Conservation (phyloP, 129 eudicot genomes). For the Glebionis coronaria region DNA sequence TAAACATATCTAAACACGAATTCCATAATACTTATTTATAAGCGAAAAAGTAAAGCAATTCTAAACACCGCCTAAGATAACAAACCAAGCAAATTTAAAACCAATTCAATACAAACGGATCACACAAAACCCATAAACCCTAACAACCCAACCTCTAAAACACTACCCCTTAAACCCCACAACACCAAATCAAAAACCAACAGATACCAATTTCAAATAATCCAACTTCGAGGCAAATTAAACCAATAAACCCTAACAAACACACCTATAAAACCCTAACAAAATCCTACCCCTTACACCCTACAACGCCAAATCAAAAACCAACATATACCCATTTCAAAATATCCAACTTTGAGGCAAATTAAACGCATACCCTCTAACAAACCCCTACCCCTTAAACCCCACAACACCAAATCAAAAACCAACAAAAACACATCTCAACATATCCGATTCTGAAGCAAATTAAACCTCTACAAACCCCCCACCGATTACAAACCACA, state of each 20-base stretch:
- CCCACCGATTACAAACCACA: conserved; percentile 17
- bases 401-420: neutral
- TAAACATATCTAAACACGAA: too few relatives aligned
- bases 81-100: neutral
- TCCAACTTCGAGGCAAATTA: neutral
- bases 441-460: neutral
- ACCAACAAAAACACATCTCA: neutral
- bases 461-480: too few relatives aligned
- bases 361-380: too few relatives aligned
- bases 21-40: too few relatives aligned
- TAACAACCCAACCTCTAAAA: conserved; percentile 8
- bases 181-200: neutral
- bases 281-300: conserved; percentile 34
- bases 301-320: neutral
- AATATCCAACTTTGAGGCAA: neutral
- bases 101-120: neutral
- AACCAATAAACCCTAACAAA: too few relatives aligned
- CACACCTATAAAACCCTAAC: conserved; percentile 20
- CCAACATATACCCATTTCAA: neutral
- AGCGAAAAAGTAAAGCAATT: too few relatives aligned
- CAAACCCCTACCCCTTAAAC: neutral
- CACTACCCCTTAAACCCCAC: conserved; percentile 24
- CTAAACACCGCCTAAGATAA: too few relatives aligned
- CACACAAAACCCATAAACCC: neutral
- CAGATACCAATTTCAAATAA: neutral